Percentiles rank a stretch among this genome's conserved stretches.
phyloP scores from a whole-genome alignment of 805 yeast genomes.

The Zygosaccharomyces kombuchaensis region DNA sequence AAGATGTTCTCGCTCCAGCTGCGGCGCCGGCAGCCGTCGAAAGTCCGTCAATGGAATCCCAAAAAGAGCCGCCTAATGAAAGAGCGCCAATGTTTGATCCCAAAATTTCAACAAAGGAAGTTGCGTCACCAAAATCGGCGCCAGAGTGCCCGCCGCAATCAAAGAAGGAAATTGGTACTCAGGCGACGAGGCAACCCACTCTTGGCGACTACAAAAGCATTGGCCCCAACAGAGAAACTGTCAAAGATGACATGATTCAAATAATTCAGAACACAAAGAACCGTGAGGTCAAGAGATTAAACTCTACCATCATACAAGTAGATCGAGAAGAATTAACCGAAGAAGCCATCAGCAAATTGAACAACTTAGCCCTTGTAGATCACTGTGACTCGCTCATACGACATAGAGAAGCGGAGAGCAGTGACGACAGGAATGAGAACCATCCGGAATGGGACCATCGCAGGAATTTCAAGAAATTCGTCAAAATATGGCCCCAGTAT shows the following conservation, averaged over 20 bases:
- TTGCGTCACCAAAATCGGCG: neutral
- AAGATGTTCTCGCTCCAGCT: neutral
- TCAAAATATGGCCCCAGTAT: constrained; percentile 29
- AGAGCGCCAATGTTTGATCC: neutral
- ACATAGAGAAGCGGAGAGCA: constrained; percentile 5
- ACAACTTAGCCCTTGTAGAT: constrained; percentile 37
- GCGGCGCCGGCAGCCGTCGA: neutral
- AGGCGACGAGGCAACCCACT: constrained; percentile 3
- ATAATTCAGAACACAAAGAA: constrained; percentile 34
- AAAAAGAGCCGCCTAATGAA: neutral
- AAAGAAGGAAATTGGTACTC: neutral
- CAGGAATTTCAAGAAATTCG: constrained; percentile 41
- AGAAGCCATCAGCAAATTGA: constrained; percentile 31
- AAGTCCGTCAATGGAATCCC: neutral
- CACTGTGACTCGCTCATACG: constrained; percentile 23
- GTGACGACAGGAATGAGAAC: neutral
- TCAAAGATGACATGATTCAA: constrained; percentile 23
- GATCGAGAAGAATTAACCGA: constrained; percentile 28
- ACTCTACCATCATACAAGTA: constrained; percentile 26
- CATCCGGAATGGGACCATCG: constrained; percentile 30
- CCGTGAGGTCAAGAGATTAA: constrained; percentile 28
- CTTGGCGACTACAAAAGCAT: constrained; percentile 1
- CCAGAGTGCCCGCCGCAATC: neutral
- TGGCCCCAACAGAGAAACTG: neutral
- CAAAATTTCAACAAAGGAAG: neutral